These are phyloP conservation scores for Podaxis sp. DNA, from an alignment of 768 basidiomycete species.

Conservation along the genomic window DNA sequence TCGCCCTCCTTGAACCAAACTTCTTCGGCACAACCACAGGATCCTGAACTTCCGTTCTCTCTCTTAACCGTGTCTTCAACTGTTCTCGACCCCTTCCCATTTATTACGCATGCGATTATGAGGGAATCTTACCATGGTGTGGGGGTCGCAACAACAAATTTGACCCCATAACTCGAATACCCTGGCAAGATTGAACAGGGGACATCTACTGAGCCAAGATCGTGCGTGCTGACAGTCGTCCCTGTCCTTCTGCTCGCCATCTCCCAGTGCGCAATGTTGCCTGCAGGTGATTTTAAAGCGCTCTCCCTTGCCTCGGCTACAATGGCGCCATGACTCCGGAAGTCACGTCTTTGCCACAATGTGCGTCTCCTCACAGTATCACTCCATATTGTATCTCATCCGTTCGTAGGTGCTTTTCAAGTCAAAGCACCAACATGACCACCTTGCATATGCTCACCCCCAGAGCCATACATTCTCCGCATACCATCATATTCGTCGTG, in stretches of 20 bases:
- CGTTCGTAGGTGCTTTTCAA: constrained; percentile 71
- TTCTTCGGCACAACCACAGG: constrained; percentile 76
- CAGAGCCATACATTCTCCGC: too few species aligned
- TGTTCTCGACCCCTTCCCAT: constrained; percentile 84
- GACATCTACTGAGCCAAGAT: constrained; percentile 69
- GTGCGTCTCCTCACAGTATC: constrained; percentile 36
- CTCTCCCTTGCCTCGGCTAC: neutral
- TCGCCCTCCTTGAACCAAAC: constrained; percentile 64
- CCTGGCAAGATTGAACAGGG: constrained; percentile 75
- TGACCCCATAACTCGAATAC: constrained; percentile 79
- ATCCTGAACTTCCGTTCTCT: constrained; percentile 51
- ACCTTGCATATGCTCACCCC: neutral
- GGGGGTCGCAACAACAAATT: constrained; percentile 88
- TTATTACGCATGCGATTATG: constrained; percentile 94
- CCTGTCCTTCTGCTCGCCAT: neutral
- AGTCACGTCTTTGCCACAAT: constrained; percentile 90
- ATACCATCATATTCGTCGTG: too few species aligned
- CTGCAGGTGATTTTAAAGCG: constrained; percentile 30
- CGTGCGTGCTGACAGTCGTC: constrained; percentile 40
- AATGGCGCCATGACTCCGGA: constrained; percentile 76
- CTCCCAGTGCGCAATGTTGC: constrained; percentile 73
- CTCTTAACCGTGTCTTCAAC: constrained; percentile 65
- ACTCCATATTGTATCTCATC: neutral
- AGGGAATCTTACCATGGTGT: constrained; percentile 90
- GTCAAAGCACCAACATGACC: constrained; percentile 63